phyloP scores from a whole-genome alignment of 805 yeast genomes.

The Jamesozyma spencerorum region DNA sequence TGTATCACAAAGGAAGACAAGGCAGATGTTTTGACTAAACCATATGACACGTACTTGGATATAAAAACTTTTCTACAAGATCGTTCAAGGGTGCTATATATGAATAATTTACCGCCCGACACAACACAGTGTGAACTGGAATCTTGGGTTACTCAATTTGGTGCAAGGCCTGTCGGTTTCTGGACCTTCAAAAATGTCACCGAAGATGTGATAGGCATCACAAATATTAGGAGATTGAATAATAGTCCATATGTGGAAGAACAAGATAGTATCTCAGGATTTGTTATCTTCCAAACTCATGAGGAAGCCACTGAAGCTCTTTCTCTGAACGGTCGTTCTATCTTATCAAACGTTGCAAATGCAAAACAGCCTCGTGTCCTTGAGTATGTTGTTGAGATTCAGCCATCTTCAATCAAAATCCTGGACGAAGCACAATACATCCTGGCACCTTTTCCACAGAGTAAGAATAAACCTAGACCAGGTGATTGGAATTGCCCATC shows the following conservation, averaged over 20 bases:
- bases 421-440: conserved; percentile 77
- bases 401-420: conserved; percentile 72
- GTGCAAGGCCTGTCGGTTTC: conserved; percentile 78
- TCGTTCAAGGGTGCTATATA: conserved; percentile 65
- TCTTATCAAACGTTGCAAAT: conserved; percentile 29
- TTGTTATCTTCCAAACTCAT: conserved; percentile 75
- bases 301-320: conserved; percentile 79
- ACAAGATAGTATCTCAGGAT: conserved; percentile 56
- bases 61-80: conserved; percentile 57
- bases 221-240: conserved; percentile 20
- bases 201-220: conserved; percentile 19
- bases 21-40: conserved; percentile 51
- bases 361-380: conserved; percentile 30
- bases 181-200: conserved; percentile 69
- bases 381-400: conserved; percentile 72
- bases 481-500: conserved; percentile 98
- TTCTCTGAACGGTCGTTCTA: conserved; percentile 63
- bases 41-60: conserved; percentile 72
- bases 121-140: conserved; percentile 87
- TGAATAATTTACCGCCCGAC: conserved; percentile 74
- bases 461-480: conserved; percentile 83
- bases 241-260: conserved; percentile 34
- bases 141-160: conserved; percentile 82
- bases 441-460: conserved; percentile 73
- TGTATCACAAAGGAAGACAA: conserved; percentile 40